Evolutionary conservation across 192 early-diverging fungal genomes (phyloP).

Genomic region (Thamnidium elegans): DNA sequence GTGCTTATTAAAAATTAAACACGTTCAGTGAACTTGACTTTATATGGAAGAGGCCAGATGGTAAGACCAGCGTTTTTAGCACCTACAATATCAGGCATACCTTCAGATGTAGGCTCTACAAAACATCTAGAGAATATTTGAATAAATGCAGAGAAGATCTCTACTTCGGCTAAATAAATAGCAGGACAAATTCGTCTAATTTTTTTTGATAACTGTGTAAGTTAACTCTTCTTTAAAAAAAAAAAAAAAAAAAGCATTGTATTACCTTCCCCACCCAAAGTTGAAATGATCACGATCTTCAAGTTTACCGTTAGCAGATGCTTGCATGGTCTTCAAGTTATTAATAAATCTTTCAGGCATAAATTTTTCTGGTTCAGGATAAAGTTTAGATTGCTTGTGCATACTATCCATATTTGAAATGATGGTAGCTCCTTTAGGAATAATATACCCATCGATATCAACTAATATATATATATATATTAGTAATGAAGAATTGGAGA

Average conservation of each 20-base stretch:
- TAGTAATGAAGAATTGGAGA: background rate
- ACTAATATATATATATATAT: background rate
- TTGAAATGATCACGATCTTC: background rate
- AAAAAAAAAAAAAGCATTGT: background rate
- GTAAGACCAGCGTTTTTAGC: too few relatives aligned
- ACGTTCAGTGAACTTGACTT: too few relatives aligned
- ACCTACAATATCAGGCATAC: too few relatives aligned
- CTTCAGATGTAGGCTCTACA: background rate
- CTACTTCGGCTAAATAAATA: background rate
- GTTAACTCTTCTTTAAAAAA: background rate
- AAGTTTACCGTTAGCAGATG: background rate
- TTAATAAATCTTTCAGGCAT: background rate
- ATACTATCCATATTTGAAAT: conserved; percentile 3
- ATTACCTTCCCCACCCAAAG: conserved; percentile 11
- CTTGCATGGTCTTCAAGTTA: background rate
- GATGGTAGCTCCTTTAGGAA: background rate
- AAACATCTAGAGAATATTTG: background rate
- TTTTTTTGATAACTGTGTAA: background rate
- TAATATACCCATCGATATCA: background rate
- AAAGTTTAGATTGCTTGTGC: background rate
- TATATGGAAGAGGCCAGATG: too few relatives aligned
- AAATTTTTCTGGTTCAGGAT: background rate
- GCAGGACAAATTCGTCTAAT: background rate
- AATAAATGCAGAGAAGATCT: background rate
- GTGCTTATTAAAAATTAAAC: too few relatives aligned